Conservation (phyloP, 345 rosid genomes). For the Jatropha curcas region DNA sequence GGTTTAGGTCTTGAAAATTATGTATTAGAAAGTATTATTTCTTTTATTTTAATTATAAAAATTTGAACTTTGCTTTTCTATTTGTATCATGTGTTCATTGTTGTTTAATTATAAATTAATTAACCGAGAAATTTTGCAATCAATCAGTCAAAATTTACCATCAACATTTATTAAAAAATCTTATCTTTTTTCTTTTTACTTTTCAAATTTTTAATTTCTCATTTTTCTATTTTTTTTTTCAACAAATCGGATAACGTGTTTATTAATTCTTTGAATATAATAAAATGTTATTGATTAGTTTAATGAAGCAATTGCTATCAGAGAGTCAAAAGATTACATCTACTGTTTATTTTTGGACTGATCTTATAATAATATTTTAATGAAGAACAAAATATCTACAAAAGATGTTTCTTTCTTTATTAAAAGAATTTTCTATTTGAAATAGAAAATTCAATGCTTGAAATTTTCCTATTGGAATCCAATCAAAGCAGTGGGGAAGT, state of each 20-base stretch:
- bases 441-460: background rate
- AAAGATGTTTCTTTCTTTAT: background rate
- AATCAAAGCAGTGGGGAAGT: background rate
- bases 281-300: background rate
- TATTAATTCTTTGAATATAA: too few relatives aligned
- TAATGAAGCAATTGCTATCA: constrained; percentile 9
- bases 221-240: too few relatives aligned
- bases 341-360: background rate
- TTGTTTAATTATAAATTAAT: background rate
- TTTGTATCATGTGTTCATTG: background rate
- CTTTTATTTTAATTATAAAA: too few relatives aligned
- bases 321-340: background rate
- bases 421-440: background rate
- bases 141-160: background rate
- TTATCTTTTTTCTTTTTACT: too few relatives aligned
- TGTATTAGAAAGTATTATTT: too few relatives aligned
- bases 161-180: background rate
- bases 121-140: too few relatives aligned
- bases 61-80: background rate
- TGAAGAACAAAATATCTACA: background rate
- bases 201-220: too few relatives aligned
- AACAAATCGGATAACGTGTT: too few relatives aligned
- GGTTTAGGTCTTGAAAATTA: too few relatives aligned
- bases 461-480: background rate
- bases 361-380: background rate